A percentile compares a stretch with the other conserved stretches of the same genome.
phyloP scores from a whole-genome alignment of 2,329 filamentous ascomycete genomes.

The Phaeomoniella chlamydospora region DNA sequence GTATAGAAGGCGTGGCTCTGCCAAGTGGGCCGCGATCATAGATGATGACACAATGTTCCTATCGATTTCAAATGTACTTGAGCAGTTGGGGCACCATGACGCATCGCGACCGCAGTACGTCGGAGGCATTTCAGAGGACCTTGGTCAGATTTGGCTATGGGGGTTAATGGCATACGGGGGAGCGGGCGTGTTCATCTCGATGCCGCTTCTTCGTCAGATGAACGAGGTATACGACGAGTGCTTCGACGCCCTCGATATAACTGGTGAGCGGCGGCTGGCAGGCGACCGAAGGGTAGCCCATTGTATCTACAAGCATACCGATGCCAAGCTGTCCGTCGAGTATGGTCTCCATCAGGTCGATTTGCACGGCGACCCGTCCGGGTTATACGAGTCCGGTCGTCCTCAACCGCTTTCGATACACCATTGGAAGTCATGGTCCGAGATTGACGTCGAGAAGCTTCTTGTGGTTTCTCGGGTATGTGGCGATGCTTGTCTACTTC shows the following conservation, averaged over 20 bases:
- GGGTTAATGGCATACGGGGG: constrained; percentile 49
- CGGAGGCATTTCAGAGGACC: constrained; percentile 44
- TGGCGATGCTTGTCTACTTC: constrained; percentile 40
- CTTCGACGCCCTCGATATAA: too few relatives aligned
- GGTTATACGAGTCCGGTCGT: constrained; percentile 45
- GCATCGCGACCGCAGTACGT: constrained; percentile 36
- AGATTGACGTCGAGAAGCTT: constrained; percentile 33
- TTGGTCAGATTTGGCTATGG: constrained; percentile 34
- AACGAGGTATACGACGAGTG: constrained; percentile 34
- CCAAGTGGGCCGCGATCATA: constrained; percentile 41
- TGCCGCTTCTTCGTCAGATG: constrained; percentile 35
- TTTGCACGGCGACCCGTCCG: constrained; percentile 37
- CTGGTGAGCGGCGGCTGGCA: constrained; percentile 24
- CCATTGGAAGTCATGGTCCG: constrained; percentile 51
- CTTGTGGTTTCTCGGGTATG: constrained; percentile 36
- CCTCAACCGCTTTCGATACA: constrained; percentile 40
- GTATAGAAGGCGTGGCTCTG: constrained; percentile 20
- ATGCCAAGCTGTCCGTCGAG: constrained; percentile 39
- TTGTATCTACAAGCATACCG: constrained; percentile 41
- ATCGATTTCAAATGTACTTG: constrained; percentile 34
- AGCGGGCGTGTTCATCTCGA: constrained; percentile 43
- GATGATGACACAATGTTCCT: constrained; percentile 53
- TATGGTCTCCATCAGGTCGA: constrained; percentile 44
- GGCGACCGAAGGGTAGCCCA: constrained; percentile 44
- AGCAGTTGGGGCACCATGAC: constrained; percentile 34